These are phyloP conservation scores for Eucalyptus pauciflora DNA, from an alignment of 345 rosid species.

Conservation along the genomic window DNA sequence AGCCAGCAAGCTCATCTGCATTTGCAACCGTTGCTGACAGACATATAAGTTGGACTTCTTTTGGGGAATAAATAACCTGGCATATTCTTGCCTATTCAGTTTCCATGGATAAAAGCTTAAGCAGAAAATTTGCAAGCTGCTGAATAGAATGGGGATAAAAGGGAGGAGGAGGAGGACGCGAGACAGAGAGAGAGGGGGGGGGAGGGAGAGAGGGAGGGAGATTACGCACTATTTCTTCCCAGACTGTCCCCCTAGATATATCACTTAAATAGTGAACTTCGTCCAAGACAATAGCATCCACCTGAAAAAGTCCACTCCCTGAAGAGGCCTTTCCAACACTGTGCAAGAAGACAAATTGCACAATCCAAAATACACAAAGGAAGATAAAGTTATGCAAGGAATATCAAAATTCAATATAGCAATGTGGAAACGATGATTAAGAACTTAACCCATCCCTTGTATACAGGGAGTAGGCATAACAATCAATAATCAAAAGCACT, in stretches of 20 bases:
- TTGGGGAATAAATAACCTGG: slow-evolving; percentile 93
- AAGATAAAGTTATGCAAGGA: not conserved
- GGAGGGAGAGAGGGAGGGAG: not conserved
- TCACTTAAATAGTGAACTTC: slow-evolving; percentile 98
- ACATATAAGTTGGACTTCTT: slow-evolving; percentile 83
- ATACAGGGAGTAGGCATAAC: not conserved
- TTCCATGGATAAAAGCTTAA: not conserved
- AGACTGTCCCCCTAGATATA: slow-evolving; percentile 90
- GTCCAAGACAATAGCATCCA: slow-evolving; percentile 86
- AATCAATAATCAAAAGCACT: not conserved
- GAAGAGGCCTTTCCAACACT: slow-evolving; percentile 91
- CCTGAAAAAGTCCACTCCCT: slow-evolving; percentile 74
- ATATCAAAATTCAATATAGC: not conserved
- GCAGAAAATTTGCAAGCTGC: not conserved
- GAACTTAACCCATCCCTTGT: not conserved
- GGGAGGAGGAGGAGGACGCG: not conserved
- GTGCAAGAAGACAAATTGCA: slow-evolving; percentile 7
- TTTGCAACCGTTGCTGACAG: slow-evolving; percentile 95
- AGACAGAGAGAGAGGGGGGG: not conserved
- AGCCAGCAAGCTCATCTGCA: slow-evolving; percentile 91
- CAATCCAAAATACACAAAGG: not conserved
- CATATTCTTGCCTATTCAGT: not conserved
- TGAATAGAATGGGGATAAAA: not conserved
- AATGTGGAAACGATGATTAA: not conserved
- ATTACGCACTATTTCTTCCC: slow-evolving; percentile 86